phyloP scores from a whole-genome alignment of 148 eudicot species.

The Arbutus unedo region DNA sequence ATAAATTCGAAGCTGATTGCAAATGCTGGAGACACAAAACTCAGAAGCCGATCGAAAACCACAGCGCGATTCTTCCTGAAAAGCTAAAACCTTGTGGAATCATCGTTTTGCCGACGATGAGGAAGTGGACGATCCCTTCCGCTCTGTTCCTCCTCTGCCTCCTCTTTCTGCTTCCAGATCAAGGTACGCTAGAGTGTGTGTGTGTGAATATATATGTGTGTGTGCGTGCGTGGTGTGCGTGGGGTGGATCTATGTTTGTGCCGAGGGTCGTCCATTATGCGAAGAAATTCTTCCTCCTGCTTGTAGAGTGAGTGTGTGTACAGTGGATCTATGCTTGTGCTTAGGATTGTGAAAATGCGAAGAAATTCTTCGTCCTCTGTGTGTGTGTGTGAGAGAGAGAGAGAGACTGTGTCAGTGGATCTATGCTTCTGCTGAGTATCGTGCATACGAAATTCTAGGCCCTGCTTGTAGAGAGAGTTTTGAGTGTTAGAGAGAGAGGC shows the following conservation, averaged over 20 bases:
- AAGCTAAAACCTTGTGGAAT: conserved; percentile 22
- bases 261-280: not conserved
- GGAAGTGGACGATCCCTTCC: conserved; percentile 87
- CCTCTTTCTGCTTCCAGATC: conserved; percentile 82
- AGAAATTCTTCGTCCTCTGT: not conserved
- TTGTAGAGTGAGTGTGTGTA: not conserved
- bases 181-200: conserved; percentile 40
- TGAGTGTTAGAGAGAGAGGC: not conserved
- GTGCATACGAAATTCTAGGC: not conserved
- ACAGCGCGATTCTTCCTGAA: not conserved
- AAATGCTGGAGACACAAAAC: not conserved
- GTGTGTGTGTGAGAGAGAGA: not conserved
- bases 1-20: conserved; percentile 7
- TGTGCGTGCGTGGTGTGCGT: no score
- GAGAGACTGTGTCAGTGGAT: conserved; percentile 2
- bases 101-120: conserved; percentile 37
- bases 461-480: not conserved
- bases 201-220: not conserved
- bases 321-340: not conserved
- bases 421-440: not conserved
- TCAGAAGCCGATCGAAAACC: conserved; percentile 4
- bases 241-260: not conserved
- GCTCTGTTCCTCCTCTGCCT: conserved; percentile 69
- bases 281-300: not conserved
- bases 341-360: not conserved